Conservation (phyloP, 139 green algal species). For the Tetraselmis chui region DNA sequence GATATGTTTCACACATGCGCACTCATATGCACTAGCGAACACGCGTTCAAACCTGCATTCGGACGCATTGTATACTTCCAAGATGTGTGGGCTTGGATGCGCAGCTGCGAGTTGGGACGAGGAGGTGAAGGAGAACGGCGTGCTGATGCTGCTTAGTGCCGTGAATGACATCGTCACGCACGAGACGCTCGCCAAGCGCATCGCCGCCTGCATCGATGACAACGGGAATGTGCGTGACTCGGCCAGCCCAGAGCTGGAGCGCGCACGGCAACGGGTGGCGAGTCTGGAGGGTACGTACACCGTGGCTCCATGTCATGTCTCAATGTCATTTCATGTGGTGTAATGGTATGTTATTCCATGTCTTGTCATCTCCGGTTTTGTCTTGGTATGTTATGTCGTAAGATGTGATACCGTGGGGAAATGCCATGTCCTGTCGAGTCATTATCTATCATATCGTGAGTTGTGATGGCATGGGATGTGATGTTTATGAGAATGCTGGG, state of each 20-base stretch:
- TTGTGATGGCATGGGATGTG: no score
- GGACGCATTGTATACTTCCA: no score
- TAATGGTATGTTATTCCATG: neutral
- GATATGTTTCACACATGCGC: no score
- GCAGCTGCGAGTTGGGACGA: neutral
- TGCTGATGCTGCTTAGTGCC: neutral
- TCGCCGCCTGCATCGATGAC: neutral
- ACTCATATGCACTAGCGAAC: no score
- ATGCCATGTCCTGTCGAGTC: no score
- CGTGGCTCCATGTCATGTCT: neutral
- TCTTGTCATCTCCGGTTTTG: neutral
- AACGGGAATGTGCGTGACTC: neutral
- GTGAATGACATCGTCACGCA: neutral
- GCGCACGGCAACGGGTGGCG: neutral
- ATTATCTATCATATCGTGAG: no score
- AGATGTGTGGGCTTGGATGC: no score
- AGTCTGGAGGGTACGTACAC: neutral
- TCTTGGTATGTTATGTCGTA: neutral
- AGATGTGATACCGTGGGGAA: no score
- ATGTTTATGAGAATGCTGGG: no score
- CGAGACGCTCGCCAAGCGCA: neutral
- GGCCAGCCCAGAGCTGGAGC: neutral
- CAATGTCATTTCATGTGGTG: neutral
- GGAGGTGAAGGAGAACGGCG: neutral
- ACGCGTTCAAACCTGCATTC: no score